Evolutionary conservation across 1,284 basidiomycete genomes (phyloP).

Genomic region (Cryptococcus floricola): DNA sequence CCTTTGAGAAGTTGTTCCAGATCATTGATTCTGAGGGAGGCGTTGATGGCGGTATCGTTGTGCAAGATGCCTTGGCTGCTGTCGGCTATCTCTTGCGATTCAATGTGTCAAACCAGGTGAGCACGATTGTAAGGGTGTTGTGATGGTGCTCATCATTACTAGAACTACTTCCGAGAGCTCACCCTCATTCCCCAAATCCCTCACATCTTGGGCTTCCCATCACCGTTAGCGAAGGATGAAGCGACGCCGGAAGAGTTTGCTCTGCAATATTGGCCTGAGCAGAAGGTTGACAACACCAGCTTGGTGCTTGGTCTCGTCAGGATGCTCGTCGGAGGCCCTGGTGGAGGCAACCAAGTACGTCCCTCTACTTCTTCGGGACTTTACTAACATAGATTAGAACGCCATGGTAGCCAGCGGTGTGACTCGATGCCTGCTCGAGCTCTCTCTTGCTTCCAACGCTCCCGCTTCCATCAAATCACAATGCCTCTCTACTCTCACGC

Average conservation of each 20-base stretch:
- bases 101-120: slow-evolving; percentile 91
- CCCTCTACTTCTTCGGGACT: background rate
- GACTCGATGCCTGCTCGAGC: slow-evolving; percentile 78
- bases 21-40: slow-evolving; percentile 85
- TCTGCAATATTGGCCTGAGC: slow-evolving; percentile 92
- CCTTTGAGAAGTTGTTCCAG: slow-evolving; percentile 91
- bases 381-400: slow-evolving; percentile 29
- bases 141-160: slow-evolving; percentile 3
- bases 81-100: slow-evolving; percentile 81
- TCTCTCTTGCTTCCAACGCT: slow-evolving; percentile 86
- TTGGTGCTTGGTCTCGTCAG: slow-evolving; percentile 71
- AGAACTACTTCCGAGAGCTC: slow-evolving; percentile 97
- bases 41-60: slow-evolving; percentile 82
- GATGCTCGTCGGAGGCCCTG: slow-evolving; percentile 60
- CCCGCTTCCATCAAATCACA: slow-evolving; percentile 82
- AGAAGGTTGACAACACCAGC: slow-evolving; percentile 74
- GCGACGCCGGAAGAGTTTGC: slow-evolving; percentile 85
- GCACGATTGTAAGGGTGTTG: slow-evolving; percentile 20
- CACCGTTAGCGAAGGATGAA: slow-evolving; percentile 60
- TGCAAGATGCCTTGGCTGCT: slow-evolving; percentile 79
- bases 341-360: slow-evolving; percentile 59
- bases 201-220: slow-evolving; percentile 80
- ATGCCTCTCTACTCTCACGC: slow-evolving; percentile 74
- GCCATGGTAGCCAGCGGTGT: slow-evolving; percentile 59
- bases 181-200: slow-evolving; percentile 75